Evolutionary conservation across 345 rosid genomes (phyloP).

Genomic region (Gossypium turneri): DNA sequence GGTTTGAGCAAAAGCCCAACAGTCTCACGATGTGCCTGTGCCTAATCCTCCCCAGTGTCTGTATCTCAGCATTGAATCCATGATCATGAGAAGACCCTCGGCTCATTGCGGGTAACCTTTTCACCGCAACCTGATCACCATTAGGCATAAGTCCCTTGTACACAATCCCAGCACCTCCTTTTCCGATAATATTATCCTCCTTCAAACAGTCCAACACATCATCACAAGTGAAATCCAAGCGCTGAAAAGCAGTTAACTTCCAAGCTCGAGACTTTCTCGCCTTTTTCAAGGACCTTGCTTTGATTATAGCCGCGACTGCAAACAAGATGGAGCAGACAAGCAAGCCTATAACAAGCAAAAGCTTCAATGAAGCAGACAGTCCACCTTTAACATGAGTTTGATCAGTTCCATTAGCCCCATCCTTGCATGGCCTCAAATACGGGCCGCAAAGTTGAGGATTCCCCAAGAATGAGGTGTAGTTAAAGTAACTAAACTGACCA

Average conservation of each 20-base stretch:
- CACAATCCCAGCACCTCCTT: slow-evolving; percentile 94
- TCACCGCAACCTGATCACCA: slow-evolving; percentile 78
- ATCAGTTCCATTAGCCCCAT: slow-evolving; percentile 44
- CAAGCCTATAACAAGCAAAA: slow-evolving; percentile 70
- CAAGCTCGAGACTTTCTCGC: slow-evolving; percentile 82
- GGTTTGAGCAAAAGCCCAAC: slow-evolving; percentile 83
- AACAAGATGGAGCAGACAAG: slow-evolving; percentile 80
- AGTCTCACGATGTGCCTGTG: slow-evolving; percentile 84
- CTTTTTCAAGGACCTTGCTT: slow-evolving; percentile 75
- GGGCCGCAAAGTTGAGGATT: slow-evolving; percentile 84
- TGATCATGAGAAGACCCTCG: slow-evolving; percentile 94
- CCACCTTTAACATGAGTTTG: slow-evolving; percentile 55
- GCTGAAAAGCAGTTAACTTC: slow-evolving; percentile 95
- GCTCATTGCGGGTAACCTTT: slow-evolving; percentile 70
- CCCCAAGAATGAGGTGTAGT: slow-evolving; percentile 82
- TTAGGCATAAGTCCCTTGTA: slow-evolving; percentile 76
- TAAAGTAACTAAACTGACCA: slow-evolving; percentile 88
- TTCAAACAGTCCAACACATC: slow-evolving; percentile 78
- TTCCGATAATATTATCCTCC: slow-evolving; percentile 88
- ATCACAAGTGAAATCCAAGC: slow-evolving; percentile 78
- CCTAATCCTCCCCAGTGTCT: slow-evolving; percentile 80
- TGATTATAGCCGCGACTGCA: slow-evolving; percentile 76
- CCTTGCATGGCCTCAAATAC: slow-evolving; percentile 76
- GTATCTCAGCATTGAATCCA: slow-evolving; percentile 94
- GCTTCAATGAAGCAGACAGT: slow-evolving; percentile 77